Evolutionary conservation across 1,284 basidiomycete genomes (phyloP), one percentile per base, ranked within the genome.

Genomic region (Ceratobasidium theobromae): DNA sequence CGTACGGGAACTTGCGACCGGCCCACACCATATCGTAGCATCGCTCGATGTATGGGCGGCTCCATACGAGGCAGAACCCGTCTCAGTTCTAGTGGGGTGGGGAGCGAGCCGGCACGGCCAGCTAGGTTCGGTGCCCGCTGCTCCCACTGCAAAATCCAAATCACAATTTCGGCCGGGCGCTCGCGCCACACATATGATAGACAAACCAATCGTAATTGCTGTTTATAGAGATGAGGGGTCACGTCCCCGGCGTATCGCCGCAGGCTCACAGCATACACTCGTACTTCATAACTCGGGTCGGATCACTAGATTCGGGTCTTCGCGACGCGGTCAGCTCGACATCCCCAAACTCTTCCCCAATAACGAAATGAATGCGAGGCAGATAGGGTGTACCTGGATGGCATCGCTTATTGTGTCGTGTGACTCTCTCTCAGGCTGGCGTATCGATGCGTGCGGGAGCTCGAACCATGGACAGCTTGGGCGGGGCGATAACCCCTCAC

Each of bases 21-120:
- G 91, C 0, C 87, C 88, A 32, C 86, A 91, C 66, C 89, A 94
- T 72, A 81, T 87, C 60, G 72, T 92, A 41, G 80, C 75, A 1
- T 75, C 81, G 16, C 66, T 89, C 18, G 57, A 57, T 3, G 28
- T 68, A n/a, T n/a, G n/a, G 6, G 23, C 21, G 60, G 8, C 11
- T 54, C 25, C 9, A 48, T 12, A 9, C 33, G 16, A 65, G 68
- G 9, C 16, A 9, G n/a, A 62, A 25, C 40, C 38, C 1, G 53
- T 55, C 14, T 70, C 75, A 46, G 68, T 80, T 33, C 69, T 90
- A 11, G 76, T 87, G 0, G 93, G 93, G 1, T 96, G 93, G 93
- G 94, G 93, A 3, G 80, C 86, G 2, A 82, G 84, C 25, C 79
- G 94, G 43, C 91, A 93, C 72, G 91, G 91, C 1, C 92, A 93